These are phyloP conservation scores for Eragrostis nindensis DNA, from an alignment of 176 grass and related monocot genomes.

Conservation along the genomic window DNA sequence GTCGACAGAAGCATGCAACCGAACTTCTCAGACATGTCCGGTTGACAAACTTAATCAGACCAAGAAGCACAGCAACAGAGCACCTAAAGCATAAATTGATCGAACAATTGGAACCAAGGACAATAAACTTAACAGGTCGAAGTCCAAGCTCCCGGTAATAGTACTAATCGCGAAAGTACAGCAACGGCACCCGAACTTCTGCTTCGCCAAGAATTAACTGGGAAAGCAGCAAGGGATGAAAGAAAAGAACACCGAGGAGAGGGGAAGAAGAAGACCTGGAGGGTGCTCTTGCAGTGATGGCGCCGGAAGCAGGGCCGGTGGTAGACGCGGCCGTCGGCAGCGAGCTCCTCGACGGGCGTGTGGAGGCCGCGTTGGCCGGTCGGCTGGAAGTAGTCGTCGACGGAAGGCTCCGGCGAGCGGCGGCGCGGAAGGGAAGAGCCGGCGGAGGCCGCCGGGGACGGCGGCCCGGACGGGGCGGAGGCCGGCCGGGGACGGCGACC, in stretches of 20 bases:
- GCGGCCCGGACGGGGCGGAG: no score
- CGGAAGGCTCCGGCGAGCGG: constrained; percentile 55
- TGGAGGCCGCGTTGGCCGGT: no score
- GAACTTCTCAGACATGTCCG: neutral
- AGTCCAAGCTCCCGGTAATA: neutral
- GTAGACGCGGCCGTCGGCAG: constrained; percentile 87
- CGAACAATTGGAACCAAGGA: constrained; percentile 10
- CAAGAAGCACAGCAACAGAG: constrained; percentile 26
- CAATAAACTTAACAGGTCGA: neutral
- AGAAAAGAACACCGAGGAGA: neutral
- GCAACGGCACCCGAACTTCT: neutral
- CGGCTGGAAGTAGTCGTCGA: no score
- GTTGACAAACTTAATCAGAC: neutral
- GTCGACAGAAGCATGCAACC: constrained; percentile 10
- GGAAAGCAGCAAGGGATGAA: neutral
- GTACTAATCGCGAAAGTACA: constrained; percentile 7
- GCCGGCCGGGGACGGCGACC: no score
- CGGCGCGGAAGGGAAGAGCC: constrained; percentile 20
- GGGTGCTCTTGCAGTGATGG: constrained; percentile 92
- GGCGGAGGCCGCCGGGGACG: no score
- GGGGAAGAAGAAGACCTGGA: constrained; percentile 54
- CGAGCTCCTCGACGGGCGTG: constrained; percentile 90
- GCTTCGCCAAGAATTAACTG: neutral
- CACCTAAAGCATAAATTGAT: neutral
- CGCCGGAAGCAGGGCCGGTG: constrained; percentile 98